A percentile compares a stretch with the other conserved stretches of the same genome.
phyloP scores from a whole-genome alignment of 805 yeast species.

The Candida andamanensis region DNA sequence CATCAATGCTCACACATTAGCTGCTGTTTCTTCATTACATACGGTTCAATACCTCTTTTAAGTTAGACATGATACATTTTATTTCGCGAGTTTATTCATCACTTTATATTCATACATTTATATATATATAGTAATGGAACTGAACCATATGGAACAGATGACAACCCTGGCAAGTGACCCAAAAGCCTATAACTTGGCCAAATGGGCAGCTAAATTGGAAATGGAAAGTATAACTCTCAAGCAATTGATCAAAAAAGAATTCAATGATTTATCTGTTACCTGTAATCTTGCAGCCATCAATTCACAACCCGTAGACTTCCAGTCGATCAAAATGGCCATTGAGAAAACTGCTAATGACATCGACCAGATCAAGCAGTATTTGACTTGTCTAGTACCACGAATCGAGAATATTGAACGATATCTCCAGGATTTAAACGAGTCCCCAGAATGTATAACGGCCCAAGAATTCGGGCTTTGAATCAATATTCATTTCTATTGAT shows the following conservation, averaged over 20 bases:
- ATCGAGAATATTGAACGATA: too few relatives aligned
- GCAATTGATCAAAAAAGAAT: slow-evolving; percentile 1
- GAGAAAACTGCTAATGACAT: too few relatives aligned
- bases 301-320: too few relatives aligned
- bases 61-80: slow-evolving; percentile 26
- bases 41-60: slow-evolving; percentile 28
- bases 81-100: slow-evolving; percentile 3
- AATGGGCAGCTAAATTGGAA: slow-evolving; percentile 29
- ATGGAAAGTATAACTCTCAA: slow-evolving; percentile 24
- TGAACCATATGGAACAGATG: too few relatives aligned
- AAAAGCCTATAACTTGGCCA: slow-evolving; percentile 15
- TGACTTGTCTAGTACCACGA: too few relatives aligned
- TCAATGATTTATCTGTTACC: background rate
- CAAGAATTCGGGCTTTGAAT: too few relatives aligned
- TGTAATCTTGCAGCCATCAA: too few relatives aligned
- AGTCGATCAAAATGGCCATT: too few relatives aligned
- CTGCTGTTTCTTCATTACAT: slow-evolving; percentile 15
- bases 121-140: background rate
- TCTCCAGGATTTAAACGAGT: too few relatives aligned
- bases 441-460: too few relatives aligned
- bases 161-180: too few relatives aligned
- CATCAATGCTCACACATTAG: background rate
- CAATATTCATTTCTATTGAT: slow-evolving; percentile 3
- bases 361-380: too few relatives aligned
- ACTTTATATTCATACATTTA: background rate